phyloP scores from a whole-genome alignment of 116 monocot genomes.

The Phalaenopsis hybrid region DNA sequence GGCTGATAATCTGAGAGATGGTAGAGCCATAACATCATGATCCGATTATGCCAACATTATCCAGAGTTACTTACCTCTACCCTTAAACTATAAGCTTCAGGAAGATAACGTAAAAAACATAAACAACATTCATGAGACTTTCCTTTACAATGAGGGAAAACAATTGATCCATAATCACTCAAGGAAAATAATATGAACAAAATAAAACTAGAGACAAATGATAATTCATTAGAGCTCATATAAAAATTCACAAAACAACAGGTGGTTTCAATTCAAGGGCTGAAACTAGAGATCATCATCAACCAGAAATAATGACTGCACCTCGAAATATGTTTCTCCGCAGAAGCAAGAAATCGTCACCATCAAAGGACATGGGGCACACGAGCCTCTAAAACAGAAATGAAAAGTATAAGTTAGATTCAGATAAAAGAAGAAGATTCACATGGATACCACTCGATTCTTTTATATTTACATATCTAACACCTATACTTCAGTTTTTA shows the following conservation, averaged over 20 bases:
- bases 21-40: too few relatives aligned
- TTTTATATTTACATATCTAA: too few relatives aligned
- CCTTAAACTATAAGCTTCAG: too few relatives aligned
- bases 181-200: not conserved
- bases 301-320: conserved; percentile 15
- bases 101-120: too few relatives aligned
- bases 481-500: too few relatives aligned
- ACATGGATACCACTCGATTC: too few relatives aligned
- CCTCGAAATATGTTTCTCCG: conserved; percentile 83
- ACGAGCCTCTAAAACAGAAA: conserved; percentile 55
- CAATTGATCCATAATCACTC: not conserved
- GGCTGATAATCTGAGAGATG: too few relatives aligned
- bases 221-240: not conserved
- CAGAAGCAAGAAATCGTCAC: conserved; percentile 81
- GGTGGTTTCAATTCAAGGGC: not conserved
- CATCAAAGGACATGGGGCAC: conserved; percentile 92
- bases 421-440: not conserved
- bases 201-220: conserved; percentile 3
- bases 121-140: not conserved
- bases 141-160: not conserved
- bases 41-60: too few relatives aligned
- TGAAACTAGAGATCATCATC: not conserved
- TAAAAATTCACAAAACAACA: not conserved
- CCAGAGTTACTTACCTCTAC: too few relatives aligned
- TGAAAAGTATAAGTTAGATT: conserved; percentile 4